Evolutionary conservation across 257 asterid species (phyloP).

Genomic region (Solanum microdontum): DNA sequence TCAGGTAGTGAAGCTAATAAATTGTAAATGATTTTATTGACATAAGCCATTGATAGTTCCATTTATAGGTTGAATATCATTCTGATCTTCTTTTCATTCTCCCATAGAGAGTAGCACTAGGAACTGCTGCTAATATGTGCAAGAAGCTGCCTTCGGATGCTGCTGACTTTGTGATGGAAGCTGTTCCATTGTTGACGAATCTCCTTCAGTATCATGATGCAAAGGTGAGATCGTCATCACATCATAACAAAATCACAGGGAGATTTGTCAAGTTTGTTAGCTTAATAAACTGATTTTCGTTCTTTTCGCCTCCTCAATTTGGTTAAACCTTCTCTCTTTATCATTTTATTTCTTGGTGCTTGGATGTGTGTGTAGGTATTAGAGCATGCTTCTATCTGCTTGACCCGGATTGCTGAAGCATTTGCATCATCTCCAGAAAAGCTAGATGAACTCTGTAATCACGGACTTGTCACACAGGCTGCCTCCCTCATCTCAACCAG

Average conservation of each 20-base stretch:
- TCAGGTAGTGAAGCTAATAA: slow-evolving; percentile 44
- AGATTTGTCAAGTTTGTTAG: not conserved
- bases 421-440: slow-evolving; percentile 86
- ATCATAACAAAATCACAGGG: not conserved
- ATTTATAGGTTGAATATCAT: not conserved
- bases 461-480: slow-evolving; percentile 88
- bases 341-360: not conserved
- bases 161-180: slow-evolving; percentile 97
- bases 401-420: slow-evolving; percentile 97
- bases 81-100: not conserved
- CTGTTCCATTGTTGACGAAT: slow-evolving; percentile 92
- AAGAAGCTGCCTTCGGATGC: slow-evolving; percentile 97
- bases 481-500: slow-evolving; percentile 81
- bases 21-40: not conserved
- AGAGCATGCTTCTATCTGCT: slow-evolving; percentile 90
- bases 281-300: not conserved
- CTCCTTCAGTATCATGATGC: slow-evolving; percentile 97
- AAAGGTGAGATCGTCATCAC: slow-evolving; percentile 40
- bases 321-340: not conserved
- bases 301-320: not conserved
- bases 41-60: not conserved
- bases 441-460: slow-evolving; percentile 91
- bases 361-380: slow-evolving; percentile 44
- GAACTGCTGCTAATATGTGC: slow-evolving; percentile 98
- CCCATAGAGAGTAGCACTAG: slow-evolving; percentile 77